phyloP scores from a whole-genome alignment of 768 basidiomycete species.

The Leucocoprinus sp. region DNA sequence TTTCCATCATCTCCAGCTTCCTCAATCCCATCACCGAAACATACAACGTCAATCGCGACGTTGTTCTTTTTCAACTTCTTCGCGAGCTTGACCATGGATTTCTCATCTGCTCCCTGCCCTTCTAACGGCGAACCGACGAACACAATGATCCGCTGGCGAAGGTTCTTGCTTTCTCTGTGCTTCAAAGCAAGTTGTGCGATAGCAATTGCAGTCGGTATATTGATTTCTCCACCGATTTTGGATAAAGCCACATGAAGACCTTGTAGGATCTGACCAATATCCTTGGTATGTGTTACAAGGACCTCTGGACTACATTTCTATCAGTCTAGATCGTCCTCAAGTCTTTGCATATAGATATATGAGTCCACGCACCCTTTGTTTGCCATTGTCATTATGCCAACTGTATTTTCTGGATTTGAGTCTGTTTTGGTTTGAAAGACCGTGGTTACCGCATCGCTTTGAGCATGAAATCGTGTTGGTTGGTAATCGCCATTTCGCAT shows the following conservation, averaged over 20 bases:
- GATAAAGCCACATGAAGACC: constrained; percentile 65
- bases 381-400: constrained; percentile 97
- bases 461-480: constrained; percentile 83
- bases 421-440: constrained; percentile 91
- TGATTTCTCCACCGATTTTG: constrained; percentile 73
- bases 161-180: constrained; percentile 97
- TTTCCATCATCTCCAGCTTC: constrained; percentile 52
- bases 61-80: constrained; percentile 99
- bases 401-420: constrained; percentile 95
- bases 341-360: neutral
- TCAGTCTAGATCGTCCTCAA: constrained; percentile 1
- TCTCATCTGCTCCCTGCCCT: constrained; percentile 62
- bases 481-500: constrained; percentile 93
- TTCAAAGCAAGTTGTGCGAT: constrained; percentile 95
- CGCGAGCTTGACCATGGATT: constrained; percentile 78
- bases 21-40: constrained; percentile 86
- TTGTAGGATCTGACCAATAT: constrained; percentile 83
- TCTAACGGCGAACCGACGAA: constrained; percentile 89
- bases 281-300: constrained; percentile 91
- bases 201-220: constrained; percentile 85
- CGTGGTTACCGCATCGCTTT: constrained; percentile 83
- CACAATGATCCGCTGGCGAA: constrained; percentile 90
- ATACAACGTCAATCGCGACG: constrained; percentile 86
- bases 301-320: constrained; percentile 70
- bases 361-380: constrained; percentile 70